A percentile compares a stretch with the other conserved stretches of the same genome.
These are phyloP conservation scores for Chaetomiaceae sp. DNA, from an alignment of 2,329 filamentous ascomycete genomes.

Conservation along the genomic window DNA sequence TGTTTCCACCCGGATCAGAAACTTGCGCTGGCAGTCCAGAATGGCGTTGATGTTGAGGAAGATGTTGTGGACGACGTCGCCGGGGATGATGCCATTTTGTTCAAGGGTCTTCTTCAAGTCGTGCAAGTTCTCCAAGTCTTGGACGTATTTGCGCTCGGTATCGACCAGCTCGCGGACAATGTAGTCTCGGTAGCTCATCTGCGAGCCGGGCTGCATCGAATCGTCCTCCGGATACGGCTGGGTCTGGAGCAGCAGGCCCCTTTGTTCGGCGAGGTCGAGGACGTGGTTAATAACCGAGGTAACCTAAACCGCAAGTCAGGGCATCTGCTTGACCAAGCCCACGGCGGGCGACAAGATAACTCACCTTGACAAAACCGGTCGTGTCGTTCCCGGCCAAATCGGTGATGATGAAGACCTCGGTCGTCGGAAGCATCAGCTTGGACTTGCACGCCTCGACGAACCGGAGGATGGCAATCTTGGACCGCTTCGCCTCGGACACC, in stretches of 20 bases:
- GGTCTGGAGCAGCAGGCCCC: slow-evolving; percentile 64
- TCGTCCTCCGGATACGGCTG: slow-evolving; percentile 56
- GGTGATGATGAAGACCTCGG: slow-evolving; percentile 81
- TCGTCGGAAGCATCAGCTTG: slow-evolving; percentile 71
- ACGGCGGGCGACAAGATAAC: background rate
- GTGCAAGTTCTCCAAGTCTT: slow-evolving; percentile 91
- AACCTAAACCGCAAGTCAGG: slow-evolving; percentile 49
- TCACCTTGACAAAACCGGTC: slow-evolving; percentile 91
- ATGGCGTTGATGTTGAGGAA: slow-evolving; percentile 95
- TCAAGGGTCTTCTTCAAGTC: slow-evolving; percentile 87
- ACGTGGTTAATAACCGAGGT: slow-evolving; percentile 90
- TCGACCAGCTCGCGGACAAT: slow-evolving; percentile 89
- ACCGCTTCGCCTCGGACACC: slow-evolving; percentile 63
- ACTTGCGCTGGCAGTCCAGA: slow-evolving; percentile 90
- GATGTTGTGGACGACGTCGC: slow-evolving; percentile 88
- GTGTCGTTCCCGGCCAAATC: slow-evolving; percentile 93
- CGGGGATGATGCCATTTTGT: slow-evolving; percentile 79
- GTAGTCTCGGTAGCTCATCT: slow-evolving; percentile 75
- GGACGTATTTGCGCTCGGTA: slow-evolving; percentile 95
- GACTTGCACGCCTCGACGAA: slow-evolving; percentile 87
- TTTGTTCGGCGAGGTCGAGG: slow-evolving; percentile 76
- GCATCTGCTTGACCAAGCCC: background rate
- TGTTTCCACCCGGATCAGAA: slow-evolving; percentile 92
- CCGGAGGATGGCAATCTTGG: slow-evolving; percentile 85
- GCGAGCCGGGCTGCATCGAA: slow-evolving; percentile 53